phyloP scores from a whole-genome alignment of 805 yeast species.

The Lachancea mirantina region DNA sequence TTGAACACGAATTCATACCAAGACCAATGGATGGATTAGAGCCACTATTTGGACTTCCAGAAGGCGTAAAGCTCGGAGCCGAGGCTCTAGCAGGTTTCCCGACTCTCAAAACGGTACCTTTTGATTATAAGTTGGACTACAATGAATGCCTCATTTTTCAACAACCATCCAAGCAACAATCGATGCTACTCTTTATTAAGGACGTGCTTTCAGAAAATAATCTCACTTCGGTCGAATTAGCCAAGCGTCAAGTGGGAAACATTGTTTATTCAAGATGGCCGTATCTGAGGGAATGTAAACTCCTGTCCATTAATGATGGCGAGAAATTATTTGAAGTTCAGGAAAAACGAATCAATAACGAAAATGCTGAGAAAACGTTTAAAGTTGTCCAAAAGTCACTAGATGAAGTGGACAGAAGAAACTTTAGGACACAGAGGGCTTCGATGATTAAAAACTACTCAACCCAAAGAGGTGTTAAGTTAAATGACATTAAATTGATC shows the following conservation, averaged over 20 bases:
- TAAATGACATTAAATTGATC: constrained; percentile 48
- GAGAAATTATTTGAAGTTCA: constrained; percentile 37
- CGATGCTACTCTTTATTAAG: constrained; percentile 60
- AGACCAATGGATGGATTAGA: constrained; percentile 39
- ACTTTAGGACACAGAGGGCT: constrained; percentile 37
- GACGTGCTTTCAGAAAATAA: constrained; percentile 45
- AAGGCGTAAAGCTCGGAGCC: constrained; percentile 63
- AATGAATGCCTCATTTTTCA: constrained; percentile 75
- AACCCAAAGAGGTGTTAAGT: constrained; percentile 53
- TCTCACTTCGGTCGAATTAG: constrained; percentile 54
- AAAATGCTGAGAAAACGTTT: constrained; percentile 9
- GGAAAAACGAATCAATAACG: too few relatives aligned
- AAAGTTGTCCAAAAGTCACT: constrained; percentile 35
- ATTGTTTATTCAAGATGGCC: constrained; percentile 84
- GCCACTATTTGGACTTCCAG: constrained; percentile 49
- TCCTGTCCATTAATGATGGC: constrained; percentile 55
- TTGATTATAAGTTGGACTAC: constrained; percentile 42
- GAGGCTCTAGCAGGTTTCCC: constrained; percentile 87
- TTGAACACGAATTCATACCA: constrained; percentile 48
- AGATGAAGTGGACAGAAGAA: constrained; percentile 40
- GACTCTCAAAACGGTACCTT: constrained; percentile 63
- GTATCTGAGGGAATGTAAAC: constrained; percentile 72
- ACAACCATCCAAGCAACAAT: constrained; percentile 75
- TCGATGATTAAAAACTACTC: constrained; percentile 39
- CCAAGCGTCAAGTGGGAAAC: constrained; percentile 53